Percentiles rank a stretch among this genome's conserved stretches.
phyloP scores from a whole-genome alignment of 2,329 filamentous ascomycete genomes.

The Fusarium sarcochroum region DNA sequence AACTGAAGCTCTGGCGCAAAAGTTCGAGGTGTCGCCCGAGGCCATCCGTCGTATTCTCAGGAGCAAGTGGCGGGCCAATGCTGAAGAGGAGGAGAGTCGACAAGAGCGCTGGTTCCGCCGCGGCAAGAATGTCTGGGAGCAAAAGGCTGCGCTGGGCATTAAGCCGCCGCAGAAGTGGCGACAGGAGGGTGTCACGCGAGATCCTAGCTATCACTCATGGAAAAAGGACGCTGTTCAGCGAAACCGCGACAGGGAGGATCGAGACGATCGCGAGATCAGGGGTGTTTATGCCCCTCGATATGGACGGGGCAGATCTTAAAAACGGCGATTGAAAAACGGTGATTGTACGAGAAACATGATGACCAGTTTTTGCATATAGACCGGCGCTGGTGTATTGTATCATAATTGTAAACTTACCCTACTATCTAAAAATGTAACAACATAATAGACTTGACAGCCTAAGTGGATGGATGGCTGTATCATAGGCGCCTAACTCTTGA shows the following conservation, averaged over 20 bases:
- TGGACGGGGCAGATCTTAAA: constrained; percentile 20
- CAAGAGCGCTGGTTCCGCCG: constrained; percentile 73
- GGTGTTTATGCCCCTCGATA: constrained; percentile 7
- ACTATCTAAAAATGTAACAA: constrained; percentile 33
- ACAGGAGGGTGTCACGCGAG: constrained; percentile 64
- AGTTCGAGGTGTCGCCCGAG: constrained; percentile 90
- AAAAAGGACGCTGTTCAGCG: constrained; percentile 48
- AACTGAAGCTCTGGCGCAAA: constrained; percentile 77
- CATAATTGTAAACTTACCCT: constrained; percentile 40
- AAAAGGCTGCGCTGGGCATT: constrained; percentile 71
- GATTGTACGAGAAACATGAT: constrained; percentile 30
- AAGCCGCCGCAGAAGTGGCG: constrained; percentile 75
- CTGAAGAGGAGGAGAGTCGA: constrained; percentile 70
- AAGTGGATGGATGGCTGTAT: neutral
- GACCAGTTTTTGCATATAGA: constrained; percentile 33
- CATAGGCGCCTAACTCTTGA: neutral
- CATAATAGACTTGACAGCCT: constrained; percentile 8
- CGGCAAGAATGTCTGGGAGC: constrained; percentile 71
- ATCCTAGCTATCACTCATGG: constrained; percentile 59
- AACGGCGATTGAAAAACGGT: constrained; percentile 2
- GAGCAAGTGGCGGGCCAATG: constrained; percentile 78
- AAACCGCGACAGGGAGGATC: constrained; percentile 52
- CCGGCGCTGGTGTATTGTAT: constrained; percentile 31
- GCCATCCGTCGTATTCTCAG: constrained; percentile 88
- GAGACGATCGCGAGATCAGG: constrained; percentile 43